Evolutionary conservation across 192 early-diverging fungal genomes (phyloP).

Genomic region (Backusella psychrophila): DNA sequence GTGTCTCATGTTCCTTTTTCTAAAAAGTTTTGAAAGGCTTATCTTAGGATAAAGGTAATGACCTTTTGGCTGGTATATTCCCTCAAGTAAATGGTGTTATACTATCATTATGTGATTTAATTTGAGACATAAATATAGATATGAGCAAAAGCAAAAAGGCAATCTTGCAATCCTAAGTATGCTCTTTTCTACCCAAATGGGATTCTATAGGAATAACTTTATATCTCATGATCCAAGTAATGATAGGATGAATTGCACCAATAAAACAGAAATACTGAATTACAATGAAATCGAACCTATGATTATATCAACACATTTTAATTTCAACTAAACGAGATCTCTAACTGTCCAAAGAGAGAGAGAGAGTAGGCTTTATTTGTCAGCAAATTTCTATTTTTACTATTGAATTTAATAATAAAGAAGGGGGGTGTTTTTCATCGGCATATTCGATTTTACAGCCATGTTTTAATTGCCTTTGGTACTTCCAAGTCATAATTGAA

Average conservation of each 20-base stretch:
- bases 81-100: not conserved
- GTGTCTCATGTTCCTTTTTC: not conserved
- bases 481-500: no score
- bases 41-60: no score
- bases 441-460: no score
- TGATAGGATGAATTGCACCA: not conserved
- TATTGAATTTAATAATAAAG: no score
- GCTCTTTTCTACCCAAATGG: not conserved
- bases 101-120: not conserved
- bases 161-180: not conserved
- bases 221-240: not conserved
- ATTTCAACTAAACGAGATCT: not conserved
- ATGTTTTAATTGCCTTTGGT: no score
- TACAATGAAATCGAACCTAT: not conserved
- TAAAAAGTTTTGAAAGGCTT: no score
- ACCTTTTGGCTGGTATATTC: no score
- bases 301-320: not conserved
- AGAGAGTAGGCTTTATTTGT: no score
- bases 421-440: no score
- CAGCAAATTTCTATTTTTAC: no score
- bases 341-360: no score
- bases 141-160: not conserved
- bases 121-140: no score
- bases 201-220: not conserved
- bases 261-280: not conserved